These are phyloP conservation scores for Apostasia shenzhenica DNA, from an alignment of 106 monocot species.

Conservation along the genomic window DNA sequence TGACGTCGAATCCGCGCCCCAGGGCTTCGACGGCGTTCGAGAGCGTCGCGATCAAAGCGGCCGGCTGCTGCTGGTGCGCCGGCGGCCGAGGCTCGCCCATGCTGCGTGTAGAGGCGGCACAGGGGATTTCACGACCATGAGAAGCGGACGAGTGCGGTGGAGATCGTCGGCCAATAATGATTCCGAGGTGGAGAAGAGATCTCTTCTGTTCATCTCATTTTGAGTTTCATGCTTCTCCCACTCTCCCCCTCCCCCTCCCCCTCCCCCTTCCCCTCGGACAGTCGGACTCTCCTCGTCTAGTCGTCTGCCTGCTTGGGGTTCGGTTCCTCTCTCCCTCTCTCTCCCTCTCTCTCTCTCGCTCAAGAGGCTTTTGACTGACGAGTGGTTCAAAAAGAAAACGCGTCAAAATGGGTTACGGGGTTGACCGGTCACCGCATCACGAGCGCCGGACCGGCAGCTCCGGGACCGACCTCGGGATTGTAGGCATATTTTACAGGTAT, in stretches of 20 bases:
- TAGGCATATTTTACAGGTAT: too few relatives aligned
- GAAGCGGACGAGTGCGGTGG: not conserved
- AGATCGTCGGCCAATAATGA: not conserved
- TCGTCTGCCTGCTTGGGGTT: conserved; percentile 2
- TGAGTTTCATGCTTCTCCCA: not conserved
- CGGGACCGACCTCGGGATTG: too few relatives aligned
- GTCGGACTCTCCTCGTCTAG: too few relatives aligned
- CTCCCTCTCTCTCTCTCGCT: not conserved
- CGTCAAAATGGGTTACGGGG: too few relatives aligned
- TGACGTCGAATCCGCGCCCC: conserved; percentile 85
- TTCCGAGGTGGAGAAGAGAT: not conserved
- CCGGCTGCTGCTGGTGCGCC: conserved; percentile 8
- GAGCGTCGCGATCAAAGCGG: conserved; percentile 33
- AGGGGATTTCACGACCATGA: not conserved
- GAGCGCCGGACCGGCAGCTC: too few relatives aligned
- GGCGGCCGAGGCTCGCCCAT: conserved; percentile 6
- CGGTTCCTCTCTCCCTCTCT: not conserved
- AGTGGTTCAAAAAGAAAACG: too few relatives aligned
- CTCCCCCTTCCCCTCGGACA: not conserved
- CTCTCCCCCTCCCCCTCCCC: not conserved
- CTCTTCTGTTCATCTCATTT: conserved; percentile 7
- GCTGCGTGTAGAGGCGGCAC: not conserved
- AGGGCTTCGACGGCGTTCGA: conserved; percentile 56
- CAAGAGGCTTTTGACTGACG: not conserved
- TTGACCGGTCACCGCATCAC: too few relatives aligned